phyloP scores from a whole-genome alignment of 2,329 filamentous ascomycete genomes.

The Penicillium sp. region DNA sequence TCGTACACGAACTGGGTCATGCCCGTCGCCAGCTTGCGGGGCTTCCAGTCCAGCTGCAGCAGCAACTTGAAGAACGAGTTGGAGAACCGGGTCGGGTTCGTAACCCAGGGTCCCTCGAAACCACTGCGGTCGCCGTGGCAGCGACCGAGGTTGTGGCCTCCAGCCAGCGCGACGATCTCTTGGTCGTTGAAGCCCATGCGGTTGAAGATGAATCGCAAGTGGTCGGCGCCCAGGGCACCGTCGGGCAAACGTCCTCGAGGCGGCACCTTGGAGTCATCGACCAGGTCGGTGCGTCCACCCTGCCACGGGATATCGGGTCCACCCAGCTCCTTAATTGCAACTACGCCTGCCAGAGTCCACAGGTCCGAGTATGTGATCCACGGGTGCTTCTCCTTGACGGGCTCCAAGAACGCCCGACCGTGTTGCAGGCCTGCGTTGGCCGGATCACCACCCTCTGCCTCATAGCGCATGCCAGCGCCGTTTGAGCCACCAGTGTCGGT shows the following conservation, averaged over 20 bases:
- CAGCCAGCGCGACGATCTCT: conserved; percentile 59
- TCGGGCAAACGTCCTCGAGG: conserved; percentile 61
- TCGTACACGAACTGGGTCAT: conserved; percentile 61
- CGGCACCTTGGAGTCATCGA: conserved; percentile 62
- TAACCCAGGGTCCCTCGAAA: conserved; percentile 62
- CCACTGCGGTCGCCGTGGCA: conserved; percentile 59
- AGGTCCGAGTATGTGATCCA: conserved; percentile 69
- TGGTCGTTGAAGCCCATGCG: conserved; percentile 63
- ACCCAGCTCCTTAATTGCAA: conserved; percentile 62
- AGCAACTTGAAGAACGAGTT: conserved; percentile 61
- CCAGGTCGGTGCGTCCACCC: conserved; percentile 62
- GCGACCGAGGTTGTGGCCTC: conserved; percentile 59
- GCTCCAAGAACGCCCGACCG: conserved; percentile 64
- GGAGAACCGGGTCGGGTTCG: conserved; percentile 60
- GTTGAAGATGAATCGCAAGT: conserved; percentile 59
- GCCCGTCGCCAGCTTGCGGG: conserved; percentile 55
- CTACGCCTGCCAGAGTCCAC: conserved; percentile 63
- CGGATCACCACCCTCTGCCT: conserved; percentile 64
- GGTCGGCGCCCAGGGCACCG: conserved; percentile 55
- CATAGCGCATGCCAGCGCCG: conserved; percentile 67
- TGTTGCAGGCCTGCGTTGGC: conserved; percentile 66
- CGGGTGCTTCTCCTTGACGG: conserved; percentile 59
- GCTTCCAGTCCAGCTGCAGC: conserved; percentile 56
- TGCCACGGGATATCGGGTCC: conserved; percentile 60
- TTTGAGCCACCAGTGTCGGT: conserved; percentile 65